phyloP scores from a whole-genome alignment of 78 protist species.

The Pigoraptor vietnamica region DNA sequence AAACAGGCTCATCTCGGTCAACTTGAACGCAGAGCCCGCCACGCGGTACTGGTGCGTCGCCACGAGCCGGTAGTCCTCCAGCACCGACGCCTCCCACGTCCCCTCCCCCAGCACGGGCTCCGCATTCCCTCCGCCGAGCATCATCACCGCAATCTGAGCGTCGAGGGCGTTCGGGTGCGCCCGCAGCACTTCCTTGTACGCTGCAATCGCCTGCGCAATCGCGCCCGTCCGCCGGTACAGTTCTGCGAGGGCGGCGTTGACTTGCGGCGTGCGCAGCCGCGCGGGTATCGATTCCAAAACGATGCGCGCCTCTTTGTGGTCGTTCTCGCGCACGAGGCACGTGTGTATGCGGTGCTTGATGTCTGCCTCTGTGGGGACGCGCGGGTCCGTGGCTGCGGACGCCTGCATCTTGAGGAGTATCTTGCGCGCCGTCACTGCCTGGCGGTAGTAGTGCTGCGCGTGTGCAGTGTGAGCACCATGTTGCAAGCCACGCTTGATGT shows the following conservation, averaged over 20 bases:
- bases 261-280: not conserved
- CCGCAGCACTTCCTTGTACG: not conserved
- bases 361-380: not conserved
- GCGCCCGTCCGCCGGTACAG: not conserved
- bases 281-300: not conserved
- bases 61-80: not conserved
- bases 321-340: not conserved
- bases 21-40: not conserved
- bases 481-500: too few species aligned
- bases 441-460: not conserved
- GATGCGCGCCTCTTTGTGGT: not conserved
- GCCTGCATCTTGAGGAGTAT: not conserved
- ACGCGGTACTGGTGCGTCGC: not conserved
- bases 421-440: not conserved
- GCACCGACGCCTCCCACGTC: not conserved
- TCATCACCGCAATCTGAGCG: not conserved
- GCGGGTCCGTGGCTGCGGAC: not conserved
- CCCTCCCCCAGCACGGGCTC: not conserved
- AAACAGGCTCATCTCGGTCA: not conserved
- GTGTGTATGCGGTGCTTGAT: not conserved
- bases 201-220: not conserved
- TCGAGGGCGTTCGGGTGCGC: not conserved
- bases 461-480: not conserved
- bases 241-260: not conserved
- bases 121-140: not conserved